Base-by-base conservation (phyloP, 345 rosid species). In the Raphanus raphanistrum region DNA sequence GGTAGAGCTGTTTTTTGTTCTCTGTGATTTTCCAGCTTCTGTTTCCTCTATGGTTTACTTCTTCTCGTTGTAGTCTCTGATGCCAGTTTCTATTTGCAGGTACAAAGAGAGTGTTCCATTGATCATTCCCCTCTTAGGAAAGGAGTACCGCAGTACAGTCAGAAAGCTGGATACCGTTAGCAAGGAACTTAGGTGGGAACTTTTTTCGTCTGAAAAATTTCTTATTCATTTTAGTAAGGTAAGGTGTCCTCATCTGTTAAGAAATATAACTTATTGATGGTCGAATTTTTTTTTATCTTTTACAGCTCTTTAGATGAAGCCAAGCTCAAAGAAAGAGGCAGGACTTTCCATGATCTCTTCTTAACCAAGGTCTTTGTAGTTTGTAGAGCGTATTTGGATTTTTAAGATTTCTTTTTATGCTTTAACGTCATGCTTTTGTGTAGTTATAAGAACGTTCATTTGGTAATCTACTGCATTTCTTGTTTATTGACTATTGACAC, bases 61-160 rank as follows among this genome's bases (percentile, higher is more conserved):
- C 54, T 31, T 32, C 15, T 54, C 32, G 55, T 9, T 60, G 41
- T 54, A 50, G 52, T 60, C 67, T 57, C 21, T 74, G 36, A 66
- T 74, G 62, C 13, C 61, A 76, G 21, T 21, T 70, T 83, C 62
- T 76, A 15, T 75, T 84, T 71, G 33, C 61, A 90, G 97, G 96
- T 94, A 94, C 79, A 90, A 89, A 89, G 94, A 91, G 73, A 90
- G 86, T 76, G 96, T 91, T 78, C 98, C 98, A 13, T 62, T 78
- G 84, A 89, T 94, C 81, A 90, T 94, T 85, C 97, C 97, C 15
- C 92, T 91, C 75, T 86, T 94, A 29, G 98, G 92, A 73, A 94
- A 90, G 87, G 97, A 94, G 86, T 87, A 85, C 68, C 86, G 92
- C 63, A 81, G 82, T 78, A 82, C 90, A 63, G 80, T 77, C 38